A percentile compares a stretch with the other conserved stretches of the same genome.
These are phyloP conservation scores for Phylloboletellus chloephorus DNA, from an alignment of 1,284 basidiomycete genomes.

Conservation along the genomic window DNA sequence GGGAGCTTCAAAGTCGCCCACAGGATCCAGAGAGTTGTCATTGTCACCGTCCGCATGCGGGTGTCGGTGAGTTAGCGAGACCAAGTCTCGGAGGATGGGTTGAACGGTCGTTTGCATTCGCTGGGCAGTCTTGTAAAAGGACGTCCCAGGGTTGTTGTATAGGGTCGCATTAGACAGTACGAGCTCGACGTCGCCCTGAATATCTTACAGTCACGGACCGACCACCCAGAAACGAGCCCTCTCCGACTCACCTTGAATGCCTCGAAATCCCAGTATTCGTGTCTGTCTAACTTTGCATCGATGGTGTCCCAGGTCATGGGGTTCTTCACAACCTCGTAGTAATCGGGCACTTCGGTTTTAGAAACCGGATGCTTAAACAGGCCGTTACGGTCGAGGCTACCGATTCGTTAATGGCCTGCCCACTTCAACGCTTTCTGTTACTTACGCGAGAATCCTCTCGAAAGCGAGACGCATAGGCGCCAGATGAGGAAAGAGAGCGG, in stretches of 20 bases:
- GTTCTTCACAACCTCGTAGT: slow-evolving; percentile 79
- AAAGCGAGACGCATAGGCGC: slow-evolving; percentile 59
- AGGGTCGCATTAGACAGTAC: slow-evolving; percentile 82
- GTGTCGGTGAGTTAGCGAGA: slow-evolving; percentile 27
- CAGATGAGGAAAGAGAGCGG: slow-evolving; percentile 65
- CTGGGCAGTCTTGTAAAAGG: slow-evolving; percentile 69
- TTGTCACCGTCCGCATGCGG: slow-evolving; percentile 2
- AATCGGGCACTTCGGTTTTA: slow-evolving; percentile 80
- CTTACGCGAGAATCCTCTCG: slow-evolving; percentile 67
- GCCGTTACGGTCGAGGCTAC: slow-evolving; percentile 69
- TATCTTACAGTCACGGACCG: not conserved
- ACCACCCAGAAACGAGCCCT: not conserved
- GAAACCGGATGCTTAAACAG: slow-evolving; percentile 84
- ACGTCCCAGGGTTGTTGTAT: slow-evolving; percentile 79
- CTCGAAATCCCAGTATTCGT: slow-evolving; percentile 72
- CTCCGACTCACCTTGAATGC: slow-evolving; percentile 62
- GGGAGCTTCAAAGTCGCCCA: slow-evolving; percentile 71
- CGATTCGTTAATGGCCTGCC: slow-evolving; percentile 4
- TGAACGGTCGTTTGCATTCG: slow-evolving; percentile 59
- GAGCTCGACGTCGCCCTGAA: slow-evolving; percentile 77
- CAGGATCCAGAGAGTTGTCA: slow-evolving; percentile 8
- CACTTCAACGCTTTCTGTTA: slow-evolving; percentile 9
- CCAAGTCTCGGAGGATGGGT: slow-evolving; percentile 59
- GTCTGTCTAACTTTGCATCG: slow-evolving; percentile 69
- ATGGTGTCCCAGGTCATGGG: slow-evolving; percentile 92